Conservation (phyloP, 2,329 filamentous ascomycete genomes). For the Trichoderma sp. region DNA sequence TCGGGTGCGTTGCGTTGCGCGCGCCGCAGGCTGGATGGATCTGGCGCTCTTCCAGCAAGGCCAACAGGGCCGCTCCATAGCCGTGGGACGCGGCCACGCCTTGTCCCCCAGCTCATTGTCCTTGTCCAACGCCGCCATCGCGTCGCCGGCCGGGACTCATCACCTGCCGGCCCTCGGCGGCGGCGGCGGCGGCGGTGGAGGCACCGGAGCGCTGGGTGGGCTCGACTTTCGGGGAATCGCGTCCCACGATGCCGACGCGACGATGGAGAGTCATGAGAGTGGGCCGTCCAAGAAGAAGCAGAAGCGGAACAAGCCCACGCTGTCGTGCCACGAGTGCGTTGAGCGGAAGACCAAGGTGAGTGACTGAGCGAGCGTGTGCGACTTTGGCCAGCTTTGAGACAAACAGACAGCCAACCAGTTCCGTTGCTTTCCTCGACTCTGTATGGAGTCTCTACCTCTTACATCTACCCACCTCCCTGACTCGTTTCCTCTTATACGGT, state of each 20-base stretch:
- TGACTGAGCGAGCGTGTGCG: not conserved
- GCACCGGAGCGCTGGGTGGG: slow-evolving; percentile 13
- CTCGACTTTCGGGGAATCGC: slow-evolving; percentile 17
- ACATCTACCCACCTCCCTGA: not conserved
- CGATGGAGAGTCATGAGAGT: slow-evolving; percentile 34
- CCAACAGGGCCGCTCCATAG: slow-evolving; percentile 16
- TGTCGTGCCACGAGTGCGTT: slow-evolving; percentile 78
- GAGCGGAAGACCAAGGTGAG: slow-evolving; percentile 77
- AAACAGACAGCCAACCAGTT: not conserved
- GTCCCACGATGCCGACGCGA: slow-evolving; percentile 28
- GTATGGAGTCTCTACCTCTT: not conserved
- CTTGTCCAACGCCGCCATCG: slow-evolving; percentile 30
- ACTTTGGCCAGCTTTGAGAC: not conserved
- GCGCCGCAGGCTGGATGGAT: slow-evolving; percentile 28
- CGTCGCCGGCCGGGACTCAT: slow-evolving; percentile 34
- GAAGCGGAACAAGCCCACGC: slow-evolving; percentile 80
- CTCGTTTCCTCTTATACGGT: not conserved
- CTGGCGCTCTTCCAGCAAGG: slow-evolving; percentile 33
- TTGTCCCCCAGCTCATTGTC: slow-evolving; percentile 35
- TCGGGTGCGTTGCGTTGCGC: not conserved
- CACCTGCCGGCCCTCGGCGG: slow-evolving; percentile 26
- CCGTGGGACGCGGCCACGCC: slow-evolving; percentile 16
- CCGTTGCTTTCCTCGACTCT: not conserved
- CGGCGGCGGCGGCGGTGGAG: slow-evolving; percentile 15
- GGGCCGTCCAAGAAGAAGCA: slow-evolving; percentile 68